Evolutionary conservation across 345 rosid genomes (phyloP).

Genomic region (Salix udensis): DNA sequence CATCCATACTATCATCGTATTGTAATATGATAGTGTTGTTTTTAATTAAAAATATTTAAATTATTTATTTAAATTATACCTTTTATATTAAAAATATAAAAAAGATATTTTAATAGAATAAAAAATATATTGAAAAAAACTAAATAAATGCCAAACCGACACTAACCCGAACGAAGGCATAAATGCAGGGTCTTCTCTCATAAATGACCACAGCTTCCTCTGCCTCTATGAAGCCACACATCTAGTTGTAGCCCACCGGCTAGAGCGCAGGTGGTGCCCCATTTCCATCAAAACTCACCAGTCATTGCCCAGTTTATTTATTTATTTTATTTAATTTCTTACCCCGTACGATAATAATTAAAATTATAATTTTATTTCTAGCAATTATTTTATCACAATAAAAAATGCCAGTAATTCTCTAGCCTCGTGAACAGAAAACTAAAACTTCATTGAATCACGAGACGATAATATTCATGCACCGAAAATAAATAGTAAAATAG

Average conservation of each 20-base stretch:
- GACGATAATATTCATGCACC: no score
- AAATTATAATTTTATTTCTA: not conserved
- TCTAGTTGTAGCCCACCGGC: not conserved
- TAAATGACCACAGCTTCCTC: not conserved
- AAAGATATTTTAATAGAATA: no score
- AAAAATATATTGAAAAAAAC: no score
- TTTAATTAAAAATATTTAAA: no score
- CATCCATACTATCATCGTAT: no score
- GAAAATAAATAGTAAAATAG: no score
- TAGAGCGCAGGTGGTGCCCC: not conserved
- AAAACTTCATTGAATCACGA: no score
- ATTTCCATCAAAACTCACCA: not conserved
- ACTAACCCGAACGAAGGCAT: not conserved
- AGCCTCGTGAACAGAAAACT: no score
- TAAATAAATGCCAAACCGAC: no score
- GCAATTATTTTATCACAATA: not conserved
- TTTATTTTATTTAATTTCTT: not conserved
- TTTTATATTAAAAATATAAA: no score
- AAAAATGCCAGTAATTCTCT: not conserved
- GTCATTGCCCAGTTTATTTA: not conserved
- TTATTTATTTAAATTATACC: no score
- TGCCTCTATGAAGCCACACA: not conserved
- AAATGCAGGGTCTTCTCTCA: not conserved
- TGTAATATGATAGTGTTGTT: no score
- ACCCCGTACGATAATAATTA: not conserved